Conservation (phyloP, 2,329 filamentous ascomycete genomes). For the Tolypocladium guangdongense region DNA sequence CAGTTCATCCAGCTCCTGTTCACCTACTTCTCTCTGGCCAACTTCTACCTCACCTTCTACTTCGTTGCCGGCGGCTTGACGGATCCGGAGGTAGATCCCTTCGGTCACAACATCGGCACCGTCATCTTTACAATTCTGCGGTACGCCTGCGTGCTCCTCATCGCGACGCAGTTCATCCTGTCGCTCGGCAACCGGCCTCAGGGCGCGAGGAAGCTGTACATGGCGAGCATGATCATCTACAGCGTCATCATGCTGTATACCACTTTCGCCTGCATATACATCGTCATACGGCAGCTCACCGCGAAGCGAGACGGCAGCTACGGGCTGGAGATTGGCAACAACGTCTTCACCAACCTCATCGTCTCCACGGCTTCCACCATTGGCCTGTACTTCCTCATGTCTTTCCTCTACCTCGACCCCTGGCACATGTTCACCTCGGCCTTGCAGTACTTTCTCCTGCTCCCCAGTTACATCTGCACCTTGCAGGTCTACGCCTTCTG, state of each 20-base stretch:
- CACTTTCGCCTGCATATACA: conserved; percentile 78
- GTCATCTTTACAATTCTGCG: conserved; percentile 80
- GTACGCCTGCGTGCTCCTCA: conserved; percentile 77
- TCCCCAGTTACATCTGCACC: conserved; percentile 92
- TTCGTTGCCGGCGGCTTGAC: conserved; percentile 88
- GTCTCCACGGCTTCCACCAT: conserved; percentile 81
- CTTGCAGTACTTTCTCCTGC: conserved; percentile 81
- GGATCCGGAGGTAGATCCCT: conserved; percentile 73
- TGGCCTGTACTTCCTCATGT: conserved; percentile 93
- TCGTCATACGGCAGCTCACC: conserved; percentile 72
- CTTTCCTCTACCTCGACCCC: conserved; percentile 89
- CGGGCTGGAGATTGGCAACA: conserved; percentile 57
- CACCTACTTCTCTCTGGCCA: conserved; percentile 95
- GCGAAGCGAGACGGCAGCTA: conserved; percentile 30
- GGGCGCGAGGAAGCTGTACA: conserved; percentile 83
- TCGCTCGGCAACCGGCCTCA: conserved; percentile 94
- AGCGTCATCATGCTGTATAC: conserved; percentile 93
- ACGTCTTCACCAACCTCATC: conserved; percentile 90
- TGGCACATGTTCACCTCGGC: conserved; percentile 98
- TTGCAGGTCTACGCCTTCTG: conserved; percentile 98
- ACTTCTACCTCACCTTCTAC: conserved; percentile 98
- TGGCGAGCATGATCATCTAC: conserved; percentile 83
- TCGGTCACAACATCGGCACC: conserved; percentile 74
- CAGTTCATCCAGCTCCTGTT: conserved; percentile 88
- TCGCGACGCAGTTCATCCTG: conserved; percentile 90